Conservation (phyloP, 139 green algal genomes). For the Ettlia oleoabundans region DNA sequence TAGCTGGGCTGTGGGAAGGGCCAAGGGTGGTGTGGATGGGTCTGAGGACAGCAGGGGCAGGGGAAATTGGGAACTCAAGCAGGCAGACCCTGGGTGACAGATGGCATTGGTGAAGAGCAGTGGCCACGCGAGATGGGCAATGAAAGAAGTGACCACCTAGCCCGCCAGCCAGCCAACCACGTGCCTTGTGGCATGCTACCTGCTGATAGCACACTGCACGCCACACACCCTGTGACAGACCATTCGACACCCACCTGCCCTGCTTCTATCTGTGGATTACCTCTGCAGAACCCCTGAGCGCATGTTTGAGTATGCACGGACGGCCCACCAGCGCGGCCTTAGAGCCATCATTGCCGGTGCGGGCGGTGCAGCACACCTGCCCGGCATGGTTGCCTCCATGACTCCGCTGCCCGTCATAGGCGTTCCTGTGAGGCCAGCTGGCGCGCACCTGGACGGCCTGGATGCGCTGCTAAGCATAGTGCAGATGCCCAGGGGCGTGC, state of each 20-base stretch:
- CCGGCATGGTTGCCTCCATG: constrained; percentile 96
- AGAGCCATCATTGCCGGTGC: constrained; percentile 91
- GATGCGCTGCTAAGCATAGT: constrained; percentile 96
- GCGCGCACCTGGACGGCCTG: constrained; percentile 91
- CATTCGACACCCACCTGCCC: not conserved
- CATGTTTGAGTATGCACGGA: constrained; percentile 93
- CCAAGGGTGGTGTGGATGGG: too few relatives aligned
- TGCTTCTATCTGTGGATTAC: not conserved
- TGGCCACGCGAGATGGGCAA: too few relatives aligned
- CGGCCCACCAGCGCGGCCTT: constrained; percentile 73
- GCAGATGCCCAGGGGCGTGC: constrained; percentile 96
- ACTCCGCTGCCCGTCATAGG: constrained; percentile 97
- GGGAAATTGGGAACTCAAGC: too few relatives aligned
- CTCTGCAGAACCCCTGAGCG: constrained; percentile 84
- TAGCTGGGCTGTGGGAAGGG: too few relatives aligned
- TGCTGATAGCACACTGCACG: too few relatives aligned
- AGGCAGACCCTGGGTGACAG: too few relatives aligned
- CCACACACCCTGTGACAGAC: too few relatives aligned
- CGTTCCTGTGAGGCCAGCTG: constrained; percentile 89
- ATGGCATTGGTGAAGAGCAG: too few relatives aligned
- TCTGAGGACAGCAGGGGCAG: too few relatives aligned
- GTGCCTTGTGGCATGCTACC: too few relatives aligned
- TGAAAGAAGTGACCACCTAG: too few relatives aligned
- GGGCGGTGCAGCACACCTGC: constrained; percentile 95
- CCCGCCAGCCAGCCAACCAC: too few relatives aligned